Evolutionary conservation across 306 rosid species (phyloP).

Genomic region (Vicia sativa): DNA sequence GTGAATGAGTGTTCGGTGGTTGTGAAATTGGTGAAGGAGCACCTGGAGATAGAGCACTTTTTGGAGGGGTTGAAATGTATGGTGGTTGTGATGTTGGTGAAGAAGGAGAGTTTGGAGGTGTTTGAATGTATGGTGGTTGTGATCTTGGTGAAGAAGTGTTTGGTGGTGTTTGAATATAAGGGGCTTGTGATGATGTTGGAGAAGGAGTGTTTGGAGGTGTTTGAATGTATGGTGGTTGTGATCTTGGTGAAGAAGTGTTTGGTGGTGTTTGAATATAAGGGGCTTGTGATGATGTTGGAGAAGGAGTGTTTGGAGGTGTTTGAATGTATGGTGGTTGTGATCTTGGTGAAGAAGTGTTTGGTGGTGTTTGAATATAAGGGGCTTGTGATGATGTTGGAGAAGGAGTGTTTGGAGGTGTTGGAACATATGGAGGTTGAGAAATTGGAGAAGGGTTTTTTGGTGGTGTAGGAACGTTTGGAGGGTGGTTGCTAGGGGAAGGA

Average conservation of each 20-base stretch:
- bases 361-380: no score
- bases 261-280: slow-evolving; percentile 1
- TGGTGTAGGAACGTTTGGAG: slow-evolving; percentile 19
- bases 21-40: slow-evolving; percentile 7
- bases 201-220: slow-evolving; percentile 23
- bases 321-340: no score
- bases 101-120: slow-evolving; percentile 24
- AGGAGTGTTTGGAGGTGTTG: slow-evolving; percentile 5
- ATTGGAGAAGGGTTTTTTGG: slow-evolving; percentile 17
- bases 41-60: neutral
- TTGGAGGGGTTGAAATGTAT: slow-evolving; percentile 22
- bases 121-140: slow-evolving; percentile 9
- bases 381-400: no score
- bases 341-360: no score
- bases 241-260: neutral
- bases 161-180: slow-evolving; percentile 5
- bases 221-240: neutral
- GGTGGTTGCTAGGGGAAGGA: neutral
- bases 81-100: slow-evolving; percentile 18
- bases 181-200: neutral
- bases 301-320: no score
- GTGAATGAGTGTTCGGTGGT: slow-evolving; percentile 24
- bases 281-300: neutral
- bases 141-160: slow-evolving; percentile 16
- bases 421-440: neutral